phyloP scores from a whole-genome alignment of 306 rosid species.

The Malus sylvestris region DNA sequence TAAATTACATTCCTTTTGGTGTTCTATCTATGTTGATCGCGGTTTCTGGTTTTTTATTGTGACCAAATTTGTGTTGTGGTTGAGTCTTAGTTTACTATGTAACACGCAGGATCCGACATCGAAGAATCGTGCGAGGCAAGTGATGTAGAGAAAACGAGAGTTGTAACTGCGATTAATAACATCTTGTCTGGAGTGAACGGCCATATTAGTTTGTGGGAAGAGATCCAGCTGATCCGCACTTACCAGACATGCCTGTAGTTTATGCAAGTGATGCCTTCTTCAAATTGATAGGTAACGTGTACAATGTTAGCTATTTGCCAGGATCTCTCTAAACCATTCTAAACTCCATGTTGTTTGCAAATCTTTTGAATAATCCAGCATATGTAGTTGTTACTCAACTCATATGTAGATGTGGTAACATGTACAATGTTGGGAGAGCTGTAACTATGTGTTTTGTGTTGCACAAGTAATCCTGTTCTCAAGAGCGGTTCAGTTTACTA shows the following conservation, averaged over 20 bases:
- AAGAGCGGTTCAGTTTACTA: too few relatives aligned
- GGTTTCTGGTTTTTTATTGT: neutral
- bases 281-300: slow-evolving; percentile 61
- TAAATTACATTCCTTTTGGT: neutral
- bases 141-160: slow-evolving; percentile 60
- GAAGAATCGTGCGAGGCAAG: slow-evolving; percentile 80
- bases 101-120: slow-evolving; percentile 38
- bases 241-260: slow-evolving; percentile 82
- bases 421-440: too few relatives aligned
- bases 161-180: slow-evolving; percentile 24
- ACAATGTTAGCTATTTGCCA: neutral
- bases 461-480: too few relatives aligned
- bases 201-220: slow-evolving; percentile 67
- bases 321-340: neutral
- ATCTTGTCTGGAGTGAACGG: slow-evolving; percentile 62
- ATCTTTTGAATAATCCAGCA: neutral
- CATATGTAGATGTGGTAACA: too few relatives aligned
- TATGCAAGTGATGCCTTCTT: slow-evolving; percentile 87
- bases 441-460: too few relatives aligned
- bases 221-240: slow-evolving; percentile 67
- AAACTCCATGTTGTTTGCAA: neutral
- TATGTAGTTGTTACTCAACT: neutral
- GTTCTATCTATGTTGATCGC: neutral
- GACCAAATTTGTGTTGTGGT: neutral
- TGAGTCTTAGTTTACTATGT: slow-evolving; percentile 22